Base-by-base conservation (phyloP, 352 stramenopile genomes). In the Pythium angustatum region DNA sequence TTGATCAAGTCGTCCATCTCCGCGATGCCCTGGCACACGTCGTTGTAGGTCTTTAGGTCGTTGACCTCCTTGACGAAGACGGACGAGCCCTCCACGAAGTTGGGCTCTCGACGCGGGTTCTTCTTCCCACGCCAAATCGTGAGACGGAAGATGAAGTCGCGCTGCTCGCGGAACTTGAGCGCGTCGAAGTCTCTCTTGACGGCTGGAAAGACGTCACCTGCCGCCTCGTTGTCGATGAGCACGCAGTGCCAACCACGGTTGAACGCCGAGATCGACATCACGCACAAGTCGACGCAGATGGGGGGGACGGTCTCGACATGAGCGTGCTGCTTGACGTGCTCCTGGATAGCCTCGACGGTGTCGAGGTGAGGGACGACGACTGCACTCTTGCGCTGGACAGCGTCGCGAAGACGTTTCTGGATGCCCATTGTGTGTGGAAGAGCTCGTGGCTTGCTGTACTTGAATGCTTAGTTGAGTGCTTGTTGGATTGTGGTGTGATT, bases 1-100 rank as follows among this genome's bases (percentile, higher is more conserved):
- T 57, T 45, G 31, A 57, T 31, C 5, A 57, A 44, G 12, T 57
- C 33, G 9, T 33, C 33, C n/a, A 57, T 45, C 31, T 57, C 50
- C 2, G 50, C 33, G 31, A 45, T 22, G 33, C 50, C 50, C 45
- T 57, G n/a, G 50, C 7, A 30, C 0, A 45, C 15, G n/a, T 57
- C 15, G 31, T 45, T 44, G 33, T 24, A 57, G 1, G 2, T 45
- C 50, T 57, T 57, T 7, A 57, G 33, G 9, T 30, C 33, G 12
- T 0, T 33, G 17, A 57, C 33, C 21, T 57, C 50, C 22, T 57
- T 45, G 19, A 57, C 31, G n/a, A 33, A 57, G 31, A 33, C 3
- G 9, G 15, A 19, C 8, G 30, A 14, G 0, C 50, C 50, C 11
- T 27, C n/a, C 2, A 31, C 31, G n/a, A 44, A 31, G 31, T 33